phyloP scores from a whole-genome alignment of 148 eudicot species.

The Agrostemma githago region DNA sequence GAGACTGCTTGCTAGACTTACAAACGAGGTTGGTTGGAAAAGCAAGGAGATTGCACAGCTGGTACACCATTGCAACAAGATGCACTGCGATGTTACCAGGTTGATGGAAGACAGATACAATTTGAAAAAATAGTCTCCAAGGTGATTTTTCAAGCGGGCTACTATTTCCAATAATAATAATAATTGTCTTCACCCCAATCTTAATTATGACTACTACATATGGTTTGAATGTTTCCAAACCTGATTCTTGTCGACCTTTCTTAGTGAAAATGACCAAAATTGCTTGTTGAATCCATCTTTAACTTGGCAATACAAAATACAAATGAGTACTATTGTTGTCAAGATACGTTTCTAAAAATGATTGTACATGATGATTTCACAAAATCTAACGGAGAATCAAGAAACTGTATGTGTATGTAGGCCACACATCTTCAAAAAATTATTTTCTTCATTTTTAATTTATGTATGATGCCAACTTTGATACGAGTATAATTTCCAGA shows the following conservation, averaged over 20 bases:
- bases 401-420: too few relatives aligned
- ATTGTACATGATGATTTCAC: too few relatives aligned
- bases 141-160: neutral
- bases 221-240: neutral
- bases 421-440: too few relatives aligned
- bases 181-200: neutral
- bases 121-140: neutral
- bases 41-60: neutral
- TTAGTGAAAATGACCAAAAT: neutral
- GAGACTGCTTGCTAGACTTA: slow-evolving; percentile 11
- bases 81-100: slow-evolving; percentile 10
- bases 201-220: neutral
- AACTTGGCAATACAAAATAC: too few relatives aligned
- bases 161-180: neutral
- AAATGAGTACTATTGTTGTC: too few relatives aligned
- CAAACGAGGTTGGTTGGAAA: slow-evolving; percentile 12
- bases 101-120: slow-evolving; percentile 7
- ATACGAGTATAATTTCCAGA: neutral
- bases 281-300: neutral
- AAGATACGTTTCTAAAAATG: too few relatives aligned
- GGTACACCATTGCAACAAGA: slow-evolving; percentile 2
- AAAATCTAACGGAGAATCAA: too few relatives aligned
- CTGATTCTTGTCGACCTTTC: neutral
- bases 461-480: neutral
- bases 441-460: too few relatives aligned